Evolutionary conservation across 2,329 filamentous ascomycete genomes (phyloP).

Genomic region (Cladophialophora exuberans): DNA sequence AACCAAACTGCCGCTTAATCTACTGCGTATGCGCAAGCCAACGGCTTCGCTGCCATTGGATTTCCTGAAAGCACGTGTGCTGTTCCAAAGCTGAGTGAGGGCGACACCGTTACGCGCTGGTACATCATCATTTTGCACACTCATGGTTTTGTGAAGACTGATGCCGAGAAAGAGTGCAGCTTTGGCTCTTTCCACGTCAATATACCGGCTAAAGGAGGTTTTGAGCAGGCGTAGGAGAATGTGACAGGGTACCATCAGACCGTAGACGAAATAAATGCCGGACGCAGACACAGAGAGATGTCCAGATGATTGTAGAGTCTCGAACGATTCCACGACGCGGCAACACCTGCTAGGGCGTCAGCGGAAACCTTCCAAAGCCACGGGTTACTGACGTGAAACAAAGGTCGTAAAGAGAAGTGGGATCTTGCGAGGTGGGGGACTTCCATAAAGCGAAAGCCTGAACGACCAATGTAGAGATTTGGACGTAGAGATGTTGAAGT

Average conservation of each 20-base stretch:
- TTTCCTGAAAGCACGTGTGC: constrained; percentile 44
- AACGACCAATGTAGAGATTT: constrained; percentile 18
- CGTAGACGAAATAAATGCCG: constrained; percentile 36
- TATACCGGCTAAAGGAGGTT: constrained; percentile 35
- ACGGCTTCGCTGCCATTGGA: constrained; percentile 42
- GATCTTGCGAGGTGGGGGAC: constrained; percentile 22
- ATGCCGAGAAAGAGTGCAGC: constrained; percentile 42
- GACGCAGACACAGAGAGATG: constrained; percentile 17
- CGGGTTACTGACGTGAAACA: no score
- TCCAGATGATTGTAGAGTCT: constrained; percentile 22
- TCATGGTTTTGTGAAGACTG: constrained; percentile 44
- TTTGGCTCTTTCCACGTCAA: constrained; percentile 42
- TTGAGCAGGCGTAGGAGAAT: constrained; percentile 46
- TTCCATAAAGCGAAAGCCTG: constrained; percentile 27
- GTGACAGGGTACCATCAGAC: constrained; percentile 38
- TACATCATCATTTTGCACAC: constrained; percentile 41
- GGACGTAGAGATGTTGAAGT: constrained; percentile 17
- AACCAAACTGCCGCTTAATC: constrained; percentile 42
- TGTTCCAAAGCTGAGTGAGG: constrained; percentile 46
- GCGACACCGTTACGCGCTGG: constrained; percentile 40
- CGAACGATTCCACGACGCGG: constrained; percentile 26
- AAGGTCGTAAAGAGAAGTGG: constrained; percentile 24
- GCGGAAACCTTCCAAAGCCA: no score
- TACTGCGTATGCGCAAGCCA: constrained; percentile 44
- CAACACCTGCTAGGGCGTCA: no score